Evolutionary conservation across 768 basidiomycete genomes (phyloP).

Genomic region (Suillus placidus): DNA sequence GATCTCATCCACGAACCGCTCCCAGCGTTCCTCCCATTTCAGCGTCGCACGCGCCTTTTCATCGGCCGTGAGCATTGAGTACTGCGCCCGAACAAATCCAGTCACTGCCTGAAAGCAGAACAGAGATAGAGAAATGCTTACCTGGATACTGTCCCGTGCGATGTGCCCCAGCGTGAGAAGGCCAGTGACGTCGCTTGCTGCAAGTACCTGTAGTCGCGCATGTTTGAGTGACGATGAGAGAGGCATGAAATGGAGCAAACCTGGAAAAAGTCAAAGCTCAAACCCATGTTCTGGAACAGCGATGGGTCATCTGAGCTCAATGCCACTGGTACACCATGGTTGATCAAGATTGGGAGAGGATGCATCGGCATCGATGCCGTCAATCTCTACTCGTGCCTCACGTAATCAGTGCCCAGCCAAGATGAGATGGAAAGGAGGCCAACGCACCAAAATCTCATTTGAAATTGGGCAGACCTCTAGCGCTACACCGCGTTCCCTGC

Average conservation of each 20-base stretch:
- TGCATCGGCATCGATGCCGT: constrained; percentile 83
- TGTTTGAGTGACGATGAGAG: constrained; percentile 1
- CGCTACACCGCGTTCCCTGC: constrained; percentile 62
- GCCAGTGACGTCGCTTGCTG: constrained; percentile 66
- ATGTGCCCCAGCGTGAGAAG: constrained; percentile 62
- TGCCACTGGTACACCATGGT: constrained; percentile 71
- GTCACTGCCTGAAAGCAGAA: not conserved
- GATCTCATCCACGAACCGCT: constrained; percentile 44
- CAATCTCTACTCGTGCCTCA: constrained; percentile 49
- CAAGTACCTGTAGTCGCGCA: constrained; percentile 52
- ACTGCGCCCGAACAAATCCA: constrained; percentile 35
- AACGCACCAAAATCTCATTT: constrained; percentile 70
- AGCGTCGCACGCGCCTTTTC: constrained; percentile 49
- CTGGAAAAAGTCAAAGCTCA: constrained; percentile 81
- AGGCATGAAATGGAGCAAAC: constrained; percentile 34
- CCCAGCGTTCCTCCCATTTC: constrained; percentile 54
- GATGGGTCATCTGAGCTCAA: constrained; percentile 78
- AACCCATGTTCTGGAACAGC: constrained; percentile 75
- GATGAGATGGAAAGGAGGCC: not conserved
- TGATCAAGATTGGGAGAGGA: constrained; percentile 70
- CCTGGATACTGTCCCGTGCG: constrained; percentile 71
- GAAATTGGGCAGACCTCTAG: constrained; percentile 83
- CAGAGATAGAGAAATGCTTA: constrained; percentile 9
- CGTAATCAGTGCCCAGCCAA: not conserved
- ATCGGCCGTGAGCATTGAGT: constrained; percentile 50